Base-by-base conservation (phyloP, 129 eudicot species). In the Kitagawia praeruptora region DNA sequence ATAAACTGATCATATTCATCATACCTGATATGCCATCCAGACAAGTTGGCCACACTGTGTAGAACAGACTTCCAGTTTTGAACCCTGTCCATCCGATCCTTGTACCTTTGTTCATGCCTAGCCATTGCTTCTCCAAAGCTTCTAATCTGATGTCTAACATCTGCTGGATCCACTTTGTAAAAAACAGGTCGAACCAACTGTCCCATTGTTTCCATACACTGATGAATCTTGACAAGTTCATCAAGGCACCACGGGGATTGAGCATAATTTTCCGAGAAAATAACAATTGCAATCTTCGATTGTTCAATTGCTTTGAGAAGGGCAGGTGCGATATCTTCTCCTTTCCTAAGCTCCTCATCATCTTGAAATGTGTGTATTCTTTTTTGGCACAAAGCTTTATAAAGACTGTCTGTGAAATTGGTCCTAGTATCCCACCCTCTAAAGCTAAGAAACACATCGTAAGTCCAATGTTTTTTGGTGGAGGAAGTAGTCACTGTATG, bases 311-410 rank as follows among this genome's bases (percentile, higher is more conserved):
- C 64, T 54, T 54, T 54, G 64, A 54, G 27, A 54, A 54, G 64
- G 27, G 64, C 64, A 21, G 64, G 64, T 54, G 64, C 27, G 23
- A 54, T 54, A 0, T 54, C 27, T 54, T 54, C 64, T 0, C 64
- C 64, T 54, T 54, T 54, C 64, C 64, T 54, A 54, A 54, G 64
- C 64, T 54, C 64, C 64, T 54, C 64, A 6, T 54, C 64, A 54
- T 54, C 64, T 21, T 54, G 64, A 54, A 54, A 54, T 21, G 64
- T 54, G 64, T 23, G 64, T 21, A 54, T 6, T 18, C 23, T 54
- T 54, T 54, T 54, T 54, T 54, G 64, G 12, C 64, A 54, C 64
- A 54, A 21, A 54, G 64, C 28, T 23, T 54, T 54, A 54, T 54
- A 54, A 23, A 54, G 64, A 54, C 64, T 21, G 64, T 54, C 64